Percentiles rank a stretch among this genome's conserved stretches.
Conservation (phyloP, 73 alveolate genomes). For the Stentor coeruleus region DNA sequence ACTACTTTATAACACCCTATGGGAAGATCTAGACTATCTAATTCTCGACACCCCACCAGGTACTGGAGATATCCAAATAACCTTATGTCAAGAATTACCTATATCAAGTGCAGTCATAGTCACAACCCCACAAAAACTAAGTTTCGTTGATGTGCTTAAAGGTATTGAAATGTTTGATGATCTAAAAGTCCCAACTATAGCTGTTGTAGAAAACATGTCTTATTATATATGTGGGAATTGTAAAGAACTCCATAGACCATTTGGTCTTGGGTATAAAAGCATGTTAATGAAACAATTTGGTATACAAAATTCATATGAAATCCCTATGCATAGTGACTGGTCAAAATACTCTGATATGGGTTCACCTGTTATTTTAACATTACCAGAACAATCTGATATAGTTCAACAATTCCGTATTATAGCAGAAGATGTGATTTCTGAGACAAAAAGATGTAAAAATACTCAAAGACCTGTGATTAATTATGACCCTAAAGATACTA, state of each 20-base stretch:
- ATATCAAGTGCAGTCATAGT: constrained; percentile 81
- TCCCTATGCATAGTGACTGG: constrained; percentile 63
- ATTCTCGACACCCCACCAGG: constrained; percentile 93
- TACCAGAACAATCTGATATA: constrained; percentile 67
- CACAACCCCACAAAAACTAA: constrained; percentile 81
- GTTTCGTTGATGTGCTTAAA: constrained; percentile 83
- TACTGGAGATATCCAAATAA: constrained; percentile 85
- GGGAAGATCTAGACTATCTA: constrained; percentile 85
- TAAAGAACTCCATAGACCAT: constrained; percentile 64
- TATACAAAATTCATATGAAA: constrained; percentile 64
- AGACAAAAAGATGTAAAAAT: constrained; percentile 36
- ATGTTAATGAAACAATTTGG: constrained; percentile 72
- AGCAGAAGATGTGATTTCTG: constrained; percentile 58
- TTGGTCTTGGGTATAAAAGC: constrained; percentile 78
- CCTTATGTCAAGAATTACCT: constrained; percentile 78
- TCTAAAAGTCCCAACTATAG: constrained; percentile 80
- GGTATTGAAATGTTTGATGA: constrained; percentile 88
- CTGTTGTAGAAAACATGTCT: constrained; percentile 83
- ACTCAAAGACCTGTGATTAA: constrained; percentile 2
- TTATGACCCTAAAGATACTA: not conserved
- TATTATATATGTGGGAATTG: constrained; percentile 69
- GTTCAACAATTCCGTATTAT: constrained; percentile 50
- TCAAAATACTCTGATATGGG: constrained; percentile 73
- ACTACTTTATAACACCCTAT: constrained; percentile 60
- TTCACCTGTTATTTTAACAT: constrained; percentile 69